phyloP scores from a whole-genome alignment of 2,329 filamentous ascomycete genomes.

The Monilinia fructigena region DNA sequence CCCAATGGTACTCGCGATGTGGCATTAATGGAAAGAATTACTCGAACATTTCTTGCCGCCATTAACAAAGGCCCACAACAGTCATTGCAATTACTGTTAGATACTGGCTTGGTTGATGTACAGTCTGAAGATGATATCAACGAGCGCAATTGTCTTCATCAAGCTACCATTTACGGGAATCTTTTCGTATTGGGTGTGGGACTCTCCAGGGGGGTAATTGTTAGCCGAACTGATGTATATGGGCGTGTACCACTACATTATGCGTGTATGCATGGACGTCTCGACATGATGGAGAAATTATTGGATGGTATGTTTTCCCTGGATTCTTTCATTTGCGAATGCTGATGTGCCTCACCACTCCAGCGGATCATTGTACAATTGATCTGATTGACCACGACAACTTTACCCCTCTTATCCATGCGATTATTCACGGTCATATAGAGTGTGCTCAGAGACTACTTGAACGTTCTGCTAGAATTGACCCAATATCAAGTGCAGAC shows the following conservation, averaged over 20 bases:
- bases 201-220: constrained; percentile 71
- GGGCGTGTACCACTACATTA: constrained; percentile 92
- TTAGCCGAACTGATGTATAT: constrained; percentile 84
- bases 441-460: constrained; percentile 79
- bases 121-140: constrained; percentile 97
- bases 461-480: constrained; percentile 74
- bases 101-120: constrained; percentile 82
- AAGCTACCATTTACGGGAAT: constrained; percentile 93
- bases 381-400: constrained; percentile 93
- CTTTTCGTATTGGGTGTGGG: constrained; percentile 73
- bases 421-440: constrained; percentile 83
- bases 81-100: constrained; percentile 72
- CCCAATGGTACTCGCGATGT: constrained; percentile 58
- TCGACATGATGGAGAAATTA: constrained; percentile 77
- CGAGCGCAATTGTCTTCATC: constrained; percentile 92
- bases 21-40: constrained; percentile 70
- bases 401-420: constrained; percentile 92
- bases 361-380: constrained; percentile 70
- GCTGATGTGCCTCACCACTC: background rate
- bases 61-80: constrained; percentile 81
- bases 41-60: constrained; percentile 84
- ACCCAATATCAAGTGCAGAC: constrained; percentile 81
- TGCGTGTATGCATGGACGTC: constrained; percentile 87
- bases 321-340: background rate
- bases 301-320: constrained; percentile 52